Conservation (phyloP, 805 yeast genomes). For the Maudiozyma serrabonitensis region DNA sequence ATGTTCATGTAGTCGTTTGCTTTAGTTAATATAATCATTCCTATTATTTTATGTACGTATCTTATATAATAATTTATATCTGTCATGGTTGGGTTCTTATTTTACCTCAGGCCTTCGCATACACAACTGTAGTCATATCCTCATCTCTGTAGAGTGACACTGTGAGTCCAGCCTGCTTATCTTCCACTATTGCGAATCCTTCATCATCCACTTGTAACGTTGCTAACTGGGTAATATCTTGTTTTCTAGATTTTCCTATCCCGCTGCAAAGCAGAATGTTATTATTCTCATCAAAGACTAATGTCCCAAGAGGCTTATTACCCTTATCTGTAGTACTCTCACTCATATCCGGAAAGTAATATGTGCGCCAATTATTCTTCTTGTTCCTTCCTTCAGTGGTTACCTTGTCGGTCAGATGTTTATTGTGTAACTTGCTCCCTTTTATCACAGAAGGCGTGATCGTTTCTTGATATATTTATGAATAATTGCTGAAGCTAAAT, state of each 20-base stretch:
- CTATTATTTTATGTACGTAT: neutral
- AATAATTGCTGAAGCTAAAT: no score
- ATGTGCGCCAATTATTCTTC: no score
- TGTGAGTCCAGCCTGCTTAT: conserved; percentile 5
- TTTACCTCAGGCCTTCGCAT: conserved; percentile 6
- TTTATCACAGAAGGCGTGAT: no score
- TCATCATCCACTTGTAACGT: conserved; percentile 17
- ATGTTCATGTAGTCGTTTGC: neutral
- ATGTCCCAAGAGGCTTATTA: conserved; percentile 14
- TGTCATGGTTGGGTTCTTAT: neutral
- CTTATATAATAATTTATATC: neutral
- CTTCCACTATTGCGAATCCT: conserved; percentile 20
- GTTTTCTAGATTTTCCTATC: conserved; percentile 20
- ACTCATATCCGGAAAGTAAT: neutral
- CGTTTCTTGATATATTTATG: no score
- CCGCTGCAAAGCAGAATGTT: conserved; percentile 26
- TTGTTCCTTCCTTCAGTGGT: no score
- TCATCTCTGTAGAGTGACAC: conserved; percentile 21
- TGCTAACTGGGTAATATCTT: conserved; percentile 18
- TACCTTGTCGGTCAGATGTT: no score
- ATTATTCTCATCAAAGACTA: conserved; percentile 25
- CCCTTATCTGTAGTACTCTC: neutral
- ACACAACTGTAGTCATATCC: conserved; percentile 22
- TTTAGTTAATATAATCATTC: neutral
- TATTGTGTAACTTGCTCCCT: no score